Evolutionary conservation across 768 basidiomycete genomes (phyloP).

Genomic region (Leccinum uliginosum): DNA sequence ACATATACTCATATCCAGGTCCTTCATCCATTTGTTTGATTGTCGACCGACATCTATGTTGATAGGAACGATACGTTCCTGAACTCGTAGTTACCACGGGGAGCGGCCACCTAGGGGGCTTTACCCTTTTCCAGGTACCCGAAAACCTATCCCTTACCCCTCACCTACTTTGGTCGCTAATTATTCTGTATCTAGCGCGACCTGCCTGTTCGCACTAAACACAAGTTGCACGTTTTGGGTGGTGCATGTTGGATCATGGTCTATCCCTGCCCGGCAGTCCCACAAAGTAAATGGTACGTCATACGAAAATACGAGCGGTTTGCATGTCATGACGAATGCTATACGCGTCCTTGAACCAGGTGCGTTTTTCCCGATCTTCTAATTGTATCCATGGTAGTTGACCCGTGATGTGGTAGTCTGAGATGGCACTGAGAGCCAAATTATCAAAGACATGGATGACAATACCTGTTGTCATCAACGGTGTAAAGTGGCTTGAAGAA

Average conservation of each 20-base stretch:
- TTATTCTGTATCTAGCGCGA: constrained; percentile 48
- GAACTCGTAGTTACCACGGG: constrained; percentile 88
- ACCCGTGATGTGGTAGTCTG: constrained; percentile 6
- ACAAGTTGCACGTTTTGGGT: constrained; percentile 72
- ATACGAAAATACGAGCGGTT: constrained; percentile 50
- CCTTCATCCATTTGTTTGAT: constrained; percentile 4
- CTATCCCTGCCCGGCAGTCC: constrained; percentile 69
- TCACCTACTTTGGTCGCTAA: neutral
- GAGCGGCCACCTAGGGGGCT: constrained; percentile 67
- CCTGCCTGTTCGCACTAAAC: constrained; percentile 67
- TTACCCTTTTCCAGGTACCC: constrained; percentile 79
- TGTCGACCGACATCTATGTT: neutral
- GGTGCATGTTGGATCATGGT: constrained; percentile 84
- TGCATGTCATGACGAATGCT: constrained; percentile 79
- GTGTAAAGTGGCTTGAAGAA: too few species aligned
- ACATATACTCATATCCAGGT: constrained; percentile 9
- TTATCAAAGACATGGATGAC: constrained; percentile 76
- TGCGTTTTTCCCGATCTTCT: constrained; percentile 31
- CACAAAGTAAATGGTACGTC: constrained; percentile 57
- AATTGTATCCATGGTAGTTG: neutral
- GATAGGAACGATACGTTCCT: constrained; percentile 65
- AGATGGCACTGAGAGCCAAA: constrained; percentile 85
- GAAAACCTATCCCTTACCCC: neutral
- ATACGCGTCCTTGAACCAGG: constrained; percentile 83
- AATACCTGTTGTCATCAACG: constrained; percentile 28